Evolutionary conservation across 352 stramenopile species (phyloP).

Genomic region (Globisporangium cystogenes): DNA sequence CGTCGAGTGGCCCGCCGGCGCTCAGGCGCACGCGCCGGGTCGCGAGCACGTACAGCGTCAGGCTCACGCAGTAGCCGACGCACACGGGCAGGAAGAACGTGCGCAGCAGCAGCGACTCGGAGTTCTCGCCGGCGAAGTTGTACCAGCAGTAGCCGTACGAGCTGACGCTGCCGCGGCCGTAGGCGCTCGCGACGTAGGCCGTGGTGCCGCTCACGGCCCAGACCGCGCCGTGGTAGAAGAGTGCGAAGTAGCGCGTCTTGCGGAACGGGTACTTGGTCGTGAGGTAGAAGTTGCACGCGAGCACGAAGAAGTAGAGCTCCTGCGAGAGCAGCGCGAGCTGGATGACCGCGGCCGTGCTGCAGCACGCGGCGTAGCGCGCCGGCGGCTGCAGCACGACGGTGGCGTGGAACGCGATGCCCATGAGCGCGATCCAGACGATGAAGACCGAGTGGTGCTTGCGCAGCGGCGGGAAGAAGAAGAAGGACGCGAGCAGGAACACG

Average conservation of each 20-base stretch:
- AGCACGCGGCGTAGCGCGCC: slow-evolving; percentile 50
- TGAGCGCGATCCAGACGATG: slow-evolving; percentile 78
- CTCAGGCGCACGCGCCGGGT: slow-evolving; percentile 68
- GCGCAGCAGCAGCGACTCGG: slow-evolving; percentile 51
- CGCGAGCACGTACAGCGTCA: slow-evolving; percentile 65
- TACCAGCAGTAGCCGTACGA: slow-evolving; percentile 87
- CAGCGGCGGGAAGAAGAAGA: slow-evolving; percentile 75
- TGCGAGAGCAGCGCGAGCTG: slow-evolving; percentile 72
- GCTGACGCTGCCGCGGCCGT: slow-evolving; percentile 42
- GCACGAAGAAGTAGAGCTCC: slow-evolving; percentile 82
- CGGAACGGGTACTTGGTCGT: slow-evolving; percentile 85
- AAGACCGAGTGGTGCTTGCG: slow-evolving; percentile 74
- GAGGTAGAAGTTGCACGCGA: slow-evolving; percentile 86
- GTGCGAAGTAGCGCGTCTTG: slow-evolving; percentile 59
- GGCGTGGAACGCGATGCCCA: slow-evolving; percentile 77
- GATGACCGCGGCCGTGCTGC: slow-evolving; percentile 48
- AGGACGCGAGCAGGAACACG: slow-evolving; percentile 73
- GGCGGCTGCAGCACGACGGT: slow-evolving; percentile 49
- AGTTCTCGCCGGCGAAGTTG: slow-evolving; percentile 29
- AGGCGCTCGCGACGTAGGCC: slow-evolving; percentile 41
- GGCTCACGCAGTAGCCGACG: slow-evolving; percentile 59
- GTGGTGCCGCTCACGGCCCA: slow-evolving; percentile 47
- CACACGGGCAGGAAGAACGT: slow-evolving; percentile 59
- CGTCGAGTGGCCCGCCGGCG: slow-evolving; percentile 24
- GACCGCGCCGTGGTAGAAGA: slow-evolving; percentile 67